phyloP scores from a whole-genome alignment of 495 filamentous ascomycete species.

The Friedmanniomyces endolithicus region DNA sequence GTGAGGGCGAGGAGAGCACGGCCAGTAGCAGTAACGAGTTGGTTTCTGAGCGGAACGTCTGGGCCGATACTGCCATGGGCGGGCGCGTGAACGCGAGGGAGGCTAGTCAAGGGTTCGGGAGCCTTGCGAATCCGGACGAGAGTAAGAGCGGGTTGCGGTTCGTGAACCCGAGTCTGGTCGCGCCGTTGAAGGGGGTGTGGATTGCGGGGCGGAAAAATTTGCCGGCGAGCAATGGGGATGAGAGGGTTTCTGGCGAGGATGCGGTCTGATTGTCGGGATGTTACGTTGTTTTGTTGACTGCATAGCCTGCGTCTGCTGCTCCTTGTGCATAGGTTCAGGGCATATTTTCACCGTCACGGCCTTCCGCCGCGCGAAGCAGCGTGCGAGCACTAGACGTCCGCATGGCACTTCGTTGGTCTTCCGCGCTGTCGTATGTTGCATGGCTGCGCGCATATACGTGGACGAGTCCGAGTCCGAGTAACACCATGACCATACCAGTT shows the following conservation, averaged over 20 bases:
- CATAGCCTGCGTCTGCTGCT: too few species aligned
- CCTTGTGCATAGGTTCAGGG: too few species aligned
- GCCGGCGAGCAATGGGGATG: neutral
- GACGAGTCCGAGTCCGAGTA: too few species aligned
- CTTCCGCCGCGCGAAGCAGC: too few species aligned
- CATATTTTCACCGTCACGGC: too few species aligned
- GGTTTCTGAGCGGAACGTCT: slow-evolving; percentile 22
- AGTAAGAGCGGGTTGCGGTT: slow-evolving; percentile 53
- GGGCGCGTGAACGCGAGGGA: neutral
- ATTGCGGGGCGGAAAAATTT: slow-evolving; percentile 24
- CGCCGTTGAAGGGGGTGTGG: slow-evolving; percentile 38
- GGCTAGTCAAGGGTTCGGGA: slow-evolving; percentile 27
- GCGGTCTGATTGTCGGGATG: neutral
- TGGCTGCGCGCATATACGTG: too few species aligned
- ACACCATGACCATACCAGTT: neutral
- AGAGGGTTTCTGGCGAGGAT: neutral
- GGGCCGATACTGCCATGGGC: slow-evolving; percentile 14
- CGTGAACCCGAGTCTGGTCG: slow-evolving; percentile 61
- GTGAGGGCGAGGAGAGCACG: slow-evolving; percentile 26
- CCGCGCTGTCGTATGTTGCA: too few species aligned
- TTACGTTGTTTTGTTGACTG: too few species aligned
- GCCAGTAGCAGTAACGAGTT: slow-evolving; percentile 28
- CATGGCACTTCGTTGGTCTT: too few species aligned
- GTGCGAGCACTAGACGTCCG: too few species aligned
- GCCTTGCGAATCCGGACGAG: slow-evolving; percentile 50